Evolutionary conservation across 495 filamentous ascomycete species (phyloP), one percentile per base, ranked within the genome.

Genomic region (Xylona heveae): DNA sequence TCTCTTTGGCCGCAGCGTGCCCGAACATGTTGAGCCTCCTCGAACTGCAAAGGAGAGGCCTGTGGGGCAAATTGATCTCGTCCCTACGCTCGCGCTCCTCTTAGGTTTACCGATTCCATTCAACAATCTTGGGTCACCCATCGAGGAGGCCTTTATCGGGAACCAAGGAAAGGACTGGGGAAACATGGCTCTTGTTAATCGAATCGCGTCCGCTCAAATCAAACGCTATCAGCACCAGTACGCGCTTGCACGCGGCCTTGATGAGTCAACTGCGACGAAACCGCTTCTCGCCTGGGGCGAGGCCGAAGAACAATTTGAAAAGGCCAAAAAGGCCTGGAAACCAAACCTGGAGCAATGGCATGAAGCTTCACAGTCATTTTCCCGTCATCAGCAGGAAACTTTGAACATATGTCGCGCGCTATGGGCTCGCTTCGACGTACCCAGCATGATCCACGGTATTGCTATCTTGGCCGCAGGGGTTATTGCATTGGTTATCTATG

Each of bases 91-190:
- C 36, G 71, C 85, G 3, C 52, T 95, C 28, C 60, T 95, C 16
- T 58, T 97, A 5, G 88, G 88, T 17, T 61, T 91, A 44, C 88
- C 88, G 3, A 82, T 97, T 41, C 88, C 88, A 0, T 97, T 81
- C 57, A 97, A 95, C 45, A 97, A 92, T 51, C 66, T 97, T n/a
- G 88, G 88, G 8, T 66, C 70, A 3, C 88, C 88, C 0, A 94
- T 97, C 39, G 78, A 85, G 38, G 88, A 95, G 52, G 84, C 81
- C 6, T 97, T 97, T 52, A 60, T 71, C 21, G 81, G 82, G 3
- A 38, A 55, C 3, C 54, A 54, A 4, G 74, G 73, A 5, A 63
- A 64, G 30, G 65, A 78, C 29, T 84, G 73, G 67, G 52, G 66
- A 29, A 83, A 77, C 33, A 52, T 97, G 27, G 74, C 74, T 2